Evolutionary conservation across 352 stramenopile species (phyloP).

Genomic region (Phytophthora foliorum): DNA sequence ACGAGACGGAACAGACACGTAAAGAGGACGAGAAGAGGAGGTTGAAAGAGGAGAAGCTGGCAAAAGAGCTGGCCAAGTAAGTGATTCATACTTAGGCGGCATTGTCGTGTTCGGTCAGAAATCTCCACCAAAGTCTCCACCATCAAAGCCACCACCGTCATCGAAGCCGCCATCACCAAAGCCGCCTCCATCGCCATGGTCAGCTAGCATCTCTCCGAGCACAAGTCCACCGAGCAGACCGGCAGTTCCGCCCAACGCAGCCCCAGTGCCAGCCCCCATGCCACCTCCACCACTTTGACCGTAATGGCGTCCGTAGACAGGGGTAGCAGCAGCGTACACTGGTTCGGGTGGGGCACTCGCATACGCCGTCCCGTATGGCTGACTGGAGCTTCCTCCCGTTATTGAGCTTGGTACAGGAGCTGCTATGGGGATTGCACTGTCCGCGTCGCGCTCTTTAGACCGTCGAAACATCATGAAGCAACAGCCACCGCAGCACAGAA

Average conservation of each 20-base stretch:
- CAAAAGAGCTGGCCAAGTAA: constrained; percentile 34
- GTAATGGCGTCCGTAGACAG: constrained; percentile 31
- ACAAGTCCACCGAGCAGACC: constrained; percentile 57
- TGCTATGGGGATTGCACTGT: constrained; percentile 30
- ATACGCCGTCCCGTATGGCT: constrained; percentile 28
- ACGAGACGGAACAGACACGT: constrained; percentile 11
- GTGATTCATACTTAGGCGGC: constrained; percentile 22
- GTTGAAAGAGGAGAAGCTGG: constrained; percentile 32
- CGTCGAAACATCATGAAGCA: constrained; percentile 35
- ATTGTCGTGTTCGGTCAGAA: constrained; percentile 41
- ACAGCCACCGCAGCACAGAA: constrained; percentile 41
- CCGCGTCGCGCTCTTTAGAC: constrained; percentile 1
- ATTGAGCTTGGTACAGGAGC: constrained; percentile 18
- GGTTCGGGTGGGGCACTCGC: constrained; percentile 11
- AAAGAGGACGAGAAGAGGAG: constrained; percentile 25
- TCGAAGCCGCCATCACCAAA: constrained; percentile 35
- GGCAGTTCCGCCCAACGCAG: constrained; percentile 53
- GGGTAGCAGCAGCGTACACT: constrained; percentile 30
- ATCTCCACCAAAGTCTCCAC: constrained; percentile 54
- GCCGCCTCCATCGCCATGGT: constrained; percentile 30
- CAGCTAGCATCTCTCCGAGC: constrained; percentile 49
- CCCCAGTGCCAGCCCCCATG: constrained; percentile 59
- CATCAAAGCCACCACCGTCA: constrained; percentile 19
- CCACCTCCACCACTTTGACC: constrained; percentile 33
- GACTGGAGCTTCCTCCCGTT: constrained; percentile 2